Evolutionary conservation across 768 basidiomycete species (phyloP), one percentile per base, ranked within the genome.

Genomic region (Fistulinella prunicolor): DNA sequence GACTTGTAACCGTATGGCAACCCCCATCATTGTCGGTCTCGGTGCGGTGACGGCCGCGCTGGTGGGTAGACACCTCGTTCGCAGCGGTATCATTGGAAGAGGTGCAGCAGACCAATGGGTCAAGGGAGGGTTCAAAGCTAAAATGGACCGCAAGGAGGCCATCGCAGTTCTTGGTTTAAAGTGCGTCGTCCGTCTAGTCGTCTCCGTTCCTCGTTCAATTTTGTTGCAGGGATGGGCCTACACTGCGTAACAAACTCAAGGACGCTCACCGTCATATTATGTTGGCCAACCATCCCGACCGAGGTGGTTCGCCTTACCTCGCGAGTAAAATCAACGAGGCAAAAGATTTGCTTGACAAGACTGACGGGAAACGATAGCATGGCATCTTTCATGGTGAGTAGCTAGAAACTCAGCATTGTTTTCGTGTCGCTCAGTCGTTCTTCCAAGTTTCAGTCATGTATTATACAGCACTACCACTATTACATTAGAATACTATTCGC

Each of bases 281-380:
- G 96, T 79, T 98, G 42, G 89, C 93, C 23, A 99, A 99, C 70
- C 96, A 99, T 72, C 96, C 96, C 10, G 96, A 99, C 74, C 79
- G 96, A 52, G 96, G 96, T 28, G 96, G 96, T 24, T 90, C 94
- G n/a, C 96, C 96, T 7, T 99, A 97, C 69, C 73, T 98, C 42
- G 94, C 96, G 12, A 94, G 92, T 61, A 98, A 99, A 78, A 95
- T 98, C 53, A 99, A 99, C 69, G 96, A 99, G 64, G 96, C 95
- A 0, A 97, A 96, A 65, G 95, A 93, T 60, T 55, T 95, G 48
- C 67, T 96, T 39, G 94, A 96, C 28, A 90, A 87, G 65, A 76
- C 77, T n/a, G 83, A 86, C 42, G 77, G 78, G 44, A 79, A 73
- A 57, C 67, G 65, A 49, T 67, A 49, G 57, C 40, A 9, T 21